phyloP scores from a whole-genome alignment of 1,284 basidiomycete genomes.

The Vanrija sp. region DNA sequence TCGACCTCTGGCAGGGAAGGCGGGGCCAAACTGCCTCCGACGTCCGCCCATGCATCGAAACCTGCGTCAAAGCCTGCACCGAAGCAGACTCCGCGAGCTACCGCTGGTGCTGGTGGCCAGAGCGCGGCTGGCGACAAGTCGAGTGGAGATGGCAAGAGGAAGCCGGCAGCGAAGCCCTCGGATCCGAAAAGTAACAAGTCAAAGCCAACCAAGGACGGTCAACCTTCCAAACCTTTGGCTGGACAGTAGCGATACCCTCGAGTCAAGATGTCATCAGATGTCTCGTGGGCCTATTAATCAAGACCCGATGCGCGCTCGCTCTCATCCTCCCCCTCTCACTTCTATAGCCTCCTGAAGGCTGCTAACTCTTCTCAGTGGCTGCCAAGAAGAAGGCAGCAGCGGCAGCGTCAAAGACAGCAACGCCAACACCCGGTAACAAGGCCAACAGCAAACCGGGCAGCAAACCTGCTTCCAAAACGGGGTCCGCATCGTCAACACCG shows the following conservation, averaged over 20 bases:
- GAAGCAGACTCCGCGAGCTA: no score
- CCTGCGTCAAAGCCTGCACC: no score
- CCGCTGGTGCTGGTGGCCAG: no score
- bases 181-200: no score
- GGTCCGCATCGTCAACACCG: constrained; percentile 17
- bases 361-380: constrained; percentile 14
- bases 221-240: no score
- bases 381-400: constrained; percentile 28
- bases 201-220: no score
- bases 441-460: constrained; percentile 18
- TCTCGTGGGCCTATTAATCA: constrained; percentile 2
- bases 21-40: no score
- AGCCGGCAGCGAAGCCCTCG: no score
- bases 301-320: neutral
- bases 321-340: neutral
- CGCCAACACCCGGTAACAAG: constrained; percentile 20
- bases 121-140: no score
- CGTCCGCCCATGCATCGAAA: no score
- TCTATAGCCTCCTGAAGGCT: neutral
- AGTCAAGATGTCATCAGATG: constrained; percentile 22
- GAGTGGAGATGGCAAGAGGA: no score
- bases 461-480: constrained; percentile 16
- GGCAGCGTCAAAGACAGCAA: constrained; percentile 15
- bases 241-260: constrained; percentile 13
- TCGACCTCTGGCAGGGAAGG: no score